Evolutionary conservation across 2,329 filamentous ascomycete species (phyloP), one percentile per base, ranked within the genome.

Genomic region (Stachybotrys echinatus): DNA sequence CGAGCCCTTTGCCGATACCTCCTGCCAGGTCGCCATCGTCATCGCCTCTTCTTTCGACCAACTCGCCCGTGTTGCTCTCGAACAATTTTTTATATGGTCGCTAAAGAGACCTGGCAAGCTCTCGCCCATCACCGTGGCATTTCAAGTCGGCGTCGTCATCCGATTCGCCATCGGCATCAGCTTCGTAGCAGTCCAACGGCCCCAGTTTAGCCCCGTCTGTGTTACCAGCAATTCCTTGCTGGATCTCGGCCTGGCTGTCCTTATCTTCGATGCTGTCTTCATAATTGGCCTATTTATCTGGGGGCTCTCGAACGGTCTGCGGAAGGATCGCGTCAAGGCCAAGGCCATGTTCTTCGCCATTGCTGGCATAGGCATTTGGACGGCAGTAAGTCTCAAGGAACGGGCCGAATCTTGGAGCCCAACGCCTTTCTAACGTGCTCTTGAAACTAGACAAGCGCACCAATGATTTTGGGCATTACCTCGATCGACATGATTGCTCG

Each of bases 31-130:
- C 48, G 70, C 73, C 49, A 67, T 81, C 42, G 68, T 74, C 31
- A 75, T 83, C 56, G 73, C 75, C 44, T 71, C 77, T 8, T 56
- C 74, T 21, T 81, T 83, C 62, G 81, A 84, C 55, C 80, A 84
- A 60, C 59, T 83, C 21, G 75, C 75, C 18, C 73, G 81, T 46
- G 65, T 77, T 46, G 70, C 75, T 34, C 62, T 81, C 49, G 73
- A 81, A 55, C 79, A 83, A 59, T 78, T 75, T 50, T 60, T 83
- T 5, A 55, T 80, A 42, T 82, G 78, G 76, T 70, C 69, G 5
- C 67, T 77, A 51, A 74, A 71, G 56, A 65, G 62, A 19, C 66
- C 67, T 27, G 58, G 62, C n/a, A 64, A 61, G 55, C 64, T 66
- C 27, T 66, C 71, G 3, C 55, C 62, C 7, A 68, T 69, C 52